Percentiles rank a stretch among this genome's conserved stretches.
Conservation (phyloP, 257 asterid species). For the Handroanthus guayacan region DNA sequence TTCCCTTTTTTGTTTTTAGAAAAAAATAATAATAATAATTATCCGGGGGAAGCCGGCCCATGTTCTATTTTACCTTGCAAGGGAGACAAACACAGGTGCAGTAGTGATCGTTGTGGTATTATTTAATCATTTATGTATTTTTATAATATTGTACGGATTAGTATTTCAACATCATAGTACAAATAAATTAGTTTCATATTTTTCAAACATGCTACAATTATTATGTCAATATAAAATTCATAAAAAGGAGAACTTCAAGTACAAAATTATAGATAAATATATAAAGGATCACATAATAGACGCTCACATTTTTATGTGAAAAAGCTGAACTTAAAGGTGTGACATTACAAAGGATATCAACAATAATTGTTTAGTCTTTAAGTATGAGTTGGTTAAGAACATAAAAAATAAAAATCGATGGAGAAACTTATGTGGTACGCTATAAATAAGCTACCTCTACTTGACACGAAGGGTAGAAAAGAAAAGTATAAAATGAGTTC, state of each 20-base stretch:
- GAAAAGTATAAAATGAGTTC: too few relatives aligned
- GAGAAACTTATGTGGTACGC: too few relatives aligned
- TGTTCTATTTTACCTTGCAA: too few relatives aligned
- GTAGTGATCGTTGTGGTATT: neutral
- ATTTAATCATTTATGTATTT: neutral
- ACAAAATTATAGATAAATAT: too few relatives aligned
- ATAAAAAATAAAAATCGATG: too few relatives aligned
- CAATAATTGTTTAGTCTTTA: too few relatives aligned
- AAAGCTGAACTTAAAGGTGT: too few relatives aligned
- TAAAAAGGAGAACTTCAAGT: neutral
- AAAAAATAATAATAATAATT: neutral
- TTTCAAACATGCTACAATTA: neutral
- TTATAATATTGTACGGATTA: neutral
- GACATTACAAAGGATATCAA: too few relatives aligned
- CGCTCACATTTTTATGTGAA: neutral
- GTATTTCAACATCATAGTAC: neutral
- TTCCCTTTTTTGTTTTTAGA: neutral
- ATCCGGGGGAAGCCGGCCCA: neutral
- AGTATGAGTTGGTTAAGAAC: too few relatives aligned
- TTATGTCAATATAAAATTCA: neutral
- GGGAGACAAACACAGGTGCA: neutral
- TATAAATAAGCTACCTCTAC: too few relatives aligned
- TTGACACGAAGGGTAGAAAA: too few relatives aligned
- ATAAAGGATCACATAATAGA: neutral
- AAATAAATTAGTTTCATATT: neutral